Evolutionary conservation across 768 basidiomycete genomes (phyloP).

Genomic region (Suillus paluster): DNA sequence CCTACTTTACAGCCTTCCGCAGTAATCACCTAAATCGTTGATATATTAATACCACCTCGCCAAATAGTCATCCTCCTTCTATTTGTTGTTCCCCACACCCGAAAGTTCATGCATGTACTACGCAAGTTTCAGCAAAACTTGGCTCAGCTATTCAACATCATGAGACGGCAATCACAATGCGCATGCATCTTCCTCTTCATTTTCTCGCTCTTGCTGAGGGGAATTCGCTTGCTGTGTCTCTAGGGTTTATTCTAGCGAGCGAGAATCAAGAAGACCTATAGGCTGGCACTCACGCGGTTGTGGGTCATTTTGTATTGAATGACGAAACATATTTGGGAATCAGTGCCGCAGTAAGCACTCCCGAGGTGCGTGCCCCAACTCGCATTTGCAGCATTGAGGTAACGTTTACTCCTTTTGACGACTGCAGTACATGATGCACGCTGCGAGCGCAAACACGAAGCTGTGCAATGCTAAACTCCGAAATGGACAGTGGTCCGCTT

Average conservation of each 20-base stretch:
- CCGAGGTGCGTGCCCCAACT: not conserved
- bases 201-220: not conserved
- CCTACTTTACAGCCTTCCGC: slow-evolving; percentile 31
- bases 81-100: not conserved
- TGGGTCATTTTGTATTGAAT: not conserved
- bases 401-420: not conserved
- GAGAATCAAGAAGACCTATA: not conserved
- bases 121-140: slow-evolving; percentile 30
- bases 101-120: slow-evolving; percentile 6
- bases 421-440: not conserved
- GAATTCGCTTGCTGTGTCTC: not conserved
- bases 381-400: not conserved
- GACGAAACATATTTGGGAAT: not conserved
- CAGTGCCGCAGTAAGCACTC: not conserved
- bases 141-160: slow-evolving; percentile 29
- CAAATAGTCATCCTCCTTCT: slow-evolving; percentile 50
- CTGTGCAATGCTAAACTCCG: slow-evolving; percentile 9
- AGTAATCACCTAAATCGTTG: slow-evolving; percentile 51
- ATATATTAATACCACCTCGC: slow-evolving; percentile 93
- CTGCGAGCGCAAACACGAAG: not conserved
- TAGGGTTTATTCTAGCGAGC: not conserved
- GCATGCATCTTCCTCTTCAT: not conserved
- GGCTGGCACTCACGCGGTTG: not conserved
- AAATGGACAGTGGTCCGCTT: slow-evolving; percentile 13
- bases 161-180: not conserved